Percentiles rank a stretch among this genome's conserved stretches.
phyloP scores from a whole-genome alignment of 306 rosid species.

The Trifolium fragiferum region DNA sequence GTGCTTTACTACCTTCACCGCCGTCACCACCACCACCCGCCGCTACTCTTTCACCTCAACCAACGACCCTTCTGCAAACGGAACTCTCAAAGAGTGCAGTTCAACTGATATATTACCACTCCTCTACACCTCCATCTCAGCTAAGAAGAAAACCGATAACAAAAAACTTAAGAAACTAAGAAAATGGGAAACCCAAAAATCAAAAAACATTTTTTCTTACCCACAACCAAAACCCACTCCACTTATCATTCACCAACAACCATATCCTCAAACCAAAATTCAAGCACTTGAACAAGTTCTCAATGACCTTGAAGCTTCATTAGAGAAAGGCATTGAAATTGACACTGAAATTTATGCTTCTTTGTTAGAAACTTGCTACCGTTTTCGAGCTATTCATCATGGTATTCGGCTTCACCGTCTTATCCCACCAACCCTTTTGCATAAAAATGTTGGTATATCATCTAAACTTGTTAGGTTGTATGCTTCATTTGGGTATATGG shows the following conservation, averaged over 20 bases:
- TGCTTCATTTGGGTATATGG: constrained; percentile 55
- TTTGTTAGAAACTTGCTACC: constrained; percentile 76
- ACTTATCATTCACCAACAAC: constrained; percentile 59
- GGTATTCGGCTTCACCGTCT: constrained; percentile 73
- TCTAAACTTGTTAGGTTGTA: constrained; percentile 72
- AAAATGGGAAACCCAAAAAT: constrained; percentile 43
- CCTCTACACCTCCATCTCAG: constrained; percentile 2
- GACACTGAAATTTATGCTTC: constrained; percentile 72
- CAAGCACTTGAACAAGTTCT: constrained; percentile 77
- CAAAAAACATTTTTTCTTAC: constrained; percentile 49
- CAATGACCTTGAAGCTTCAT: constrained; percentile 64
- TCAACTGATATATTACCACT: not conserved
- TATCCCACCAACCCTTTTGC: constrained; percentile 59
- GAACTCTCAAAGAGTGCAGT: not conserved
- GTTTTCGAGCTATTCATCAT: constrained; percentile 50
- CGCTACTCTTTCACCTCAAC: constrained; percentile 17
- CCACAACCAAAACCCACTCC: constrained; percentile 75
- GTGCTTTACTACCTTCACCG: constrained; percentile 36
- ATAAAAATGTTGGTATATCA: constrained; percentile 65
- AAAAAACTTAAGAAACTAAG: constrained; percentile 33
- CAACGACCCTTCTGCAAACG: not conserved
- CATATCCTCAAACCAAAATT: constrained; percentile 58
- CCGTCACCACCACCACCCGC: constrained; percentile 11
- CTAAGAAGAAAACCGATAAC: constrained; percentile 44
- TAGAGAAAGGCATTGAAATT: constrained; percentile 59